Percentiles rank a stretch among this genome's conserved stretches.
These are phyloP conservation scores for Leccinum pellstonianum DNA, from an alignment of 768 basidiomycete genomes.

Conservation along the genomic window DNA sequence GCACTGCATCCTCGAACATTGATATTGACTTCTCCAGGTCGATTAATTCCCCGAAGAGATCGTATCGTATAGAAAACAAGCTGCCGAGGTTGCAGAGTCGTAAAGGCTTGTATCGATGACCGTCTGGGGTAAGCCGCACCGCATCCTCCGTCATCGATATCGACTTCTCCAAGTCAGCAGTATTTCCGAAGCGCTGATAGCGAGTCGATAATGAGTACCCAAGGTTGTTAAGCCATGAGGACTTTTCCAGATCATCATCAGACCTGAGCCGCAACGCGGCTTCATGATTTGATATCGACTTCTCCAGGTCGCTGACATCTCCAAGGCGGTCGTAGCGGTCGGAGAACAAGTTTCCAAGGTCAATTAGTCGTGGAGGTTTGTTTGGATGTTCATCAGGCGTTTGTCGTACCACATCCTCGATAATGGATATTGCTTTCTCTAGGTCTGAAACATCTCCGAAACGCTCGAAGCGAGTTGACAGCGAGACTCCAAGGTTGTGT, in stretches of 20 bases:
- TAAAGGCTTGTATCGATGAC: not conserved
- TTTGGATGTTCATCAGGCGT: not conserved
- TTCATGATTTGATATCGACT: not conserved
- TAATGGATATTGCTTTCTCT: not conserved
- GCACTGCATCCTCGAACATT: not conserved
- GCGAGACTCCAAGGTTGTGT: not conserved
- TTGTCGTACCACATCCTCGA: not conserved
- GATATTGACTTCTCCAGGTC: not conserved
- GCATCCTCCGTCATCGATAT: not conserved
- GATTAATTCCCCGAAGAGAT: not conserved
- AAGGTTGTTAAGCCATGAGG: not conserved
- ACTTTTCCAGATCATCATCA: not conserved
- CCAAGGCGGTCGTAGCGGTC: not conserved
- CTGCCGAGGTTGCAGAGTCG: not conserved
- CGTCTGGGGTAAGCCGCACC: not conserved
- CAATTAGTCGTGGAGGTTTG: not conserved
- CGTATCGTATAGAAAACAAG: not conserved
- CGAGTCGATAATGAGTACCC: not conserved
- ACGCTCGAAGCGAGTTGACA: not conserved
- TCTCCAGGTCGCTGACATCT: not conserved
- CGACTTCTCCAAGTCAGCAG: not conserved
- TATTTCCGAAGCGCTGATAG: not conserved
- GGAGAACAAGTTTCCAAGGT: not conserved
- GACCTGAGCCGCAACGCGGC: not conserved
- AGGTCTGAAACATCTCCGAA: not conserved